A percentile compares a stretch with the other conserved stretches of the same genome.
Conservation (phyloP, 345 rosid species). For the Boechera retrofracta region DNA sequence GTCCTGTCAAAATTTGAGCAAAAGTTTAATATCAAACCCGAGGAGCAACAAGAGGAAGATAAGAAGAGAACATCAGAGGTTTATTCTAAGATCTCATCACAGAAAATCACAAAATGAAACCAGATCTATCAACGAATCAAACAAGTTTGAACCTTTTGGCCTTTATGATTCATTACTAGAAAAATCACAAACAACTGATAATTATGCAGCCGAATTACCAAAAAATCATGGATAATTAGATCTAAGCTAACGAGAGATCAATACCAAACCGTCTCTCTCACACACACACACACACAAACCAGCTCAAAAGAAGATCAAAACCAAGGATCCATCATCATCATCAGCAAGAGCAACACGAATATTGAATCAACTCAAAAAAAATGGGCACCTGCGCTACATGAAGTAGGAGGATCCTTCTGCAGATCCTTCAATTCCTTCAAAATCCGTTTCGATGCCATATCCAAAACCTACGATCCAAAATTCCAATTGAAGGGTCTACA, state of each 20-base stretch:
- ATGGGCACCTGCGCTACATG: constrained; percentile 71
- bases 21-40: neutral
- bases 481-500: neutral
- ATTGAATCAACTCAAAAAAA: neutral
- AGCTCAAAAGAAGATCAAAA: constrained; percentile 16
- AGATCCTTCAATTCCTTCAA: constrained; percentile 85
- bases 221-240: constrained; percentile 12
- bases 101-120: constrained; percentile 14
- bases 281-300: neutral
- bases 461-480: constrained; percentile 40
- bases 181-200: neutral
- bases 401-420: constrained; percentile 84
- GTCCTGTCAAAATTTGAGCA: constrained; percentile 52
- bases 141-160: constrained; percentile 16
- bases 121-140: constrained; percentile 19
- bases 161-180: neutral
- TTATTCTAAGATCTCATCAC: neutral
- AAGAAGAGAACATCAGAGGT: neutral
- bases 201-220: constrained; percentile 23
- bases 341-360: constrained; percentile 1
- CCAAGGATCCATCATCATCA: constrained; percentile 6
- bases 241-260: constrained; percentile 28
- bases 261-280: neutral
- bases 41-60: constrained; percentile 8
- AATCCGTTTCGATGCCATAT: constrained; percentile 86